Conservation (phyloP, 116 monocot species). For the Dioscorea cayenensis region DNA sequence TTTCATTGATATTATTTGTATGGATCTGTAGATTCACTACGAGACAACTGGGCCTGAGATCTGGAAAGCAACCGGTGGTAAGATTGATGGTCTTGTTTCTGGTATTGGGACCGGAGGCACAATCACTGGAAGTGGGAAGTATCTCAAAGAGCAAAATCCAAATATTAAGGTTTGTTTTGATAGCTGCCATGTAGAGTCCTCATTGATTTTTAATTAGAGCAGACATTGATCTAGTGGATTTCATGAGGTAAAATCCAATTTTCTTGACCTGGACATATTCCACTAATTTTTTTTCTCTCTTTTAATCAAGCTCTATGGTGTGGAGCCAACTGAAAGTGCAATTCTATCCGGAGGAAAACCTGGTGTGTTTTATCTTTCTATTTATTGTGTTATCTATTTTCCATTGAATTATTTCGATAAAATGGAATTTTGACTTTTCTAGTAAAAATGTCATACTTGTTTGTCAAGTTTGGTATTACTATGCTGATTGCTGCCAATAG, state of each 20-base stretch:
- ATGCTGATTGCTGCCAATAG: too few species aligned
- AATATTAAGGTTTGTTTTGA: conserved; percentile 40
- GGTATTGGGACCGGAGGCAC: conserved; percentile 81
- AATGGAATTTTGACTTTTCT: too few species aligned
- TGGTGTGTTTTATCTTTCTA: conserved; percentile 21
- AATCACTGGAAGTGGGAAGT: conserved; percentile 58
- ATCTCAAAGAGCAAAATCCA: conserved; percentile 67
- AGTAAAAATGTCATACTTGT: too few species aligned
- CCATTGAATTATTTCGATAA: too few species aligned
- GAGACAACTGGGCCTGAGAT: conserved; percentile 79
- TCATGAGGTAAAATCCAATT: neutral
- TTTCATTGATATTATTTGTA: neutral
- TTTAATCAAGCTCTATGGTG: conserved; percentile 50
- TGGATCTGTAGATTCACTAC: conserved; percentile 45
- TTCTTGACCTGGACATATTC: neutral
- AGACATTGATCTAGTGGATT: neutral
- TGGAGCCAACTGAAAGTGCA: conserved; percentile 80
- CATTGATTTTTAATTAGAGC: neutral
- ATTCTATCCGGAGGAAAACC: conserved; percentile 66
- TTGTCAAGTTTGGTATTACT: too few species aligned
- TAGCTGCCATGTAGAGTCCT: too few species aligned
- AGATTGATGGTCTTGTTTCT: conserved; percentile 56
- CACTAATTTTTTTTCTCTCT: neutral
- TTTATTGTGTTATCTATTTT: neutral
- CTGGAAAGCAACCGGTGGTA: conserved; percentile 57